phyloP scores from a whole-genome alignment of 768 basidiomycete genomes.

The Mycena indigotica region DNA sequence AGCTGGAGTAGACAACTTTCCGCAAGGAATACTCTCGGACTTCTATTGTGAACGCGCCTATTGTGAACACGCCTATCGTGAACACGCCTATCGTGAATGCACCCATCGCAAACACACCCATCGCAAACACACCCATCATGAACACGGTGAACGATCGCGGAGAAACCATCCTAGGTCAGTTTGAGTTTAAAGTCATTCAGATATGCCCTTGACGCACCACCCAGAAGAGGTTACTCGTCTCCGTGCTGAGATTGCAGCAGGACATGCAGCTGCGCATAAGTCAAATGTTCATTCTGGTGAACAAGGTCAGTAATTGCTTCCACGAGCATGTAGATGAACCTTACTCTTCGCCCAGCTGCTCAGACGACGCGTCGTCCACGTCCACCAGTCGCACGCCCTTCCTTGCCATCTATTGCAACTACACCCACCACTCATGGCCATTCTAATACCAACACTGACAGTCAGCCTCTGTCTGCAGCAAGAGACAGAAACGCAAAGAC shows the following conservation, averaged over 20 bases:
- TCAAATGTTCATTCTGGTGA: not conserved
- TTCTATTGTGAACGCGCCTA: no score
- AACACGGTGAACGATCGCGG: not conserved
- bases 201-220: not conserved
- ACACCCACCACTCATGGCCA: not conserved
- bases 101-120: no score
- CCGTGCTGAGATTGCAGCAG: not conserved
- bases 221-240: not conserved
- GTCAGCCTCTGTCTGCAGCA: not conserved
- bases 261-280: not conserved
- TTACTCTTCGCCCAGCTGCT: no score
- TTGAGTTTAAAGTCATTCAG: not conserved
- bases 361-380: not conserved
- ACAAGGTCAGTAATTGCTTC: not conserved
- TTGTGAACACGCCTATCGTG: no score
- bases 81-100: no score
- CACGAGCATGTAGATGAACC: not conserved
- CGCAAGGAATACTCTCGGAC: no score
- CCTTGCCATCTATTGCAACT: no score
- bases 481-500: not conserved
- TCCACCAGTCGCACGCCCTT: not conserved
- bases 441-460: not conserved
- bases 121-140: no score
- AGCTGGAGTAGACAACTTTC: no score
- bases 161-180: not conserved